Base-by-base conservation (phyloP, 2,329 filamentous ascomycete species). In the Akanthomyces dipterigenus region DNA sequence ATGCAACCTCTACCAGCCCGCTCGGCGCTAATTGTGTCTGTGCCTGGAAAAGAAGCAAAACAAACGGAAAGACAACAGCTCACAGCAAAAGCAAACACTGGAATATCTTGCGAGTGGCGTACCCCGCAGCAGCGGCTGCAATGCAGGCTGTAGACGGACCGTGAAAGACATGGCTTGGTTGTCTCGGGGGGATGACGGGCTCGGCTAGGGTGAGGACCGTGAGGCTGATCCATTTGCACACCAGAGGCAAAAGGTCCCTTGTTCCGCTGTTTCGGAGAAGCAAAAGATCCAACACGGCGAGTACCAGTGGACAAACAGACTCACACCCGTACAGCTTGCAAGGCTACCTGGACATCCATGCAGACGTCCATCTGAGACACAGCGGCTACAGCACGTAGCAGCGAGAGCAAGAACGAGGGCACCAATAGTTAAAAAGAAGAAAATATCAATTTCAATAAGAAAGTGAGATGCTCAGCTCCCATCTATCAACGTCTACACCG, bases 401-500 rank as follows among this genome's bases (percentile, higher is more conserved):
- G 8, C 11, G 31, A 34, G 31, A 34, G 31, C 31, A 1, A 34
- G 31, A n/a, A n/a, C n/a, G n/a, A 34, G 31, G 31, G 11, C 11
- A 34, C 31, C 31, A 31, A 8, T 31, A 31, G 28, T 8, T 4
- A 16, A 49, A 12, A 12, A 54, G 8, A 38, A 45, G 26, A 28
- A 28, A 59, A 40, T 24, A 51, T 49, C 12, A 14, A 26, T n/a
- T 43, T 46, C 42, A 50, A 34, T 42, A 46, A 46, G 36, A n/a
- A n/a, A 16, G 55, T 24, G 20, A 43, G 28, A 24, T 50, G 59
- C 34, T 24, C 40, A 43, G 53, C 50, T 45, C 53, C 24, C 18
- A 24, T 49, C 42, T 53, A n/a, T 55, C 54, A 62, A 59, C 48
- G 22, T 62, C 61, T 55, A 58, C 42, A 59, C 61, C 61, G 55